Evolutionary conservation across 2,329 filamentous ascomycete species (phyloP).

Genomic region (Alternaria novae-zelandiae): DNA sequence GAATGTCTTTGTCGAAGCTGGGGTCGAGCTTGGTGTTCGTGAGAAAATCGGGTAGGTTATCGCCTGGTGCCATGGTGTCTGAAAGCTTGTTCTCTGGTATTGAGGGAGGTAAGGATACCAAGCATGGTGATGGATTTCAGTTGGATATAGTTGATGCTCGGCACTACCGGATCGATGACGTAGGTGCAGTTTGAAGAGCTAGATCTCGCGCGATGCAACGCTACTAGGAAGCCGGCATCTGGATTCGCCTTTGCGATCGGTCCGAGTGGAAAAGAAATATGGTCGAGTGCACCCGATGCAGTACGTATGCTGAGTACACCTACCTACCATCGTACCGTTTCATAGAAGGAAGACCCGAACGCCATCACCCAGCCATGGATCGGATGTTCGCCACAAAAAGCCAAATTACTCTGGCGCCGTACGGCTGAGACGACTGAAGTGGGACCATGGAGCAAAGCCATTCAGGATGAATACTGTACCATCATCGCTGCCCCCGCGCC

Average conservation of each 20-base stretch:
- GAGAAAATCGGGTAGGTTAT: conserved; percentile 31
- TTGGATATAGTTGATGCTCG: not conserved
- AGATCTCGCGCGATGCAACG: not conserved
- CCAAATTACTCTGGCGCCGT: not conserved
- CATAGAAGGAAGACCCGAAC: not conserved
- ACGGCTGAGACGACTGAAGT: not conserved
- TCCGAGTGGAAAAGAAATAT: not conserved
- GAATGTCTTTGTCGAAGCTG: conserved; percentile 59
- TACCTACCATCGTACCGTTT: not conserved
- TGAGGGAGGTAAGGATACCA: not conserved
- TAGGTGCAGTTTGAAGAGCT: not conserved
- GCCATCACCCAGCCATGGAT: not conserved
- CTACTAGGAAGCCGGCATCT: not conserved
- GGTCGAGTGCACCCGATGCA: not conserved
- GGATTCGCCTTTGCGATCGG: not conserved
- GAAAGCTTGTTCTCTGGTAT: not conserved
- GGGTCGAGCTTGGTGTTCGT: conserved; percentile 36
- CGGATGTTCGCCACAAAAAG: not conserved
- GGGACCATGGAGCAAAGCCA: not conserved
- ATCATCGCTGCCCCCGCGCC: not conserved
- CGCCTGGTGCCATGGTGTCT: conserved; percentile 28
- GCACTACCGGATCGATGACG: conserved; percentile 2
- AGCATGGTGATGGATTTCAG: not conserved
- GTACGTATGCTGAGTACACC: not conserved
- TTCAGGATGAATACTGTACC: not conserved